Evolutionary conservation across 2,329 filamentous ascomycete genomes (phyloP).

Genomic region (Fragosphaeria purpurea): DNA sequence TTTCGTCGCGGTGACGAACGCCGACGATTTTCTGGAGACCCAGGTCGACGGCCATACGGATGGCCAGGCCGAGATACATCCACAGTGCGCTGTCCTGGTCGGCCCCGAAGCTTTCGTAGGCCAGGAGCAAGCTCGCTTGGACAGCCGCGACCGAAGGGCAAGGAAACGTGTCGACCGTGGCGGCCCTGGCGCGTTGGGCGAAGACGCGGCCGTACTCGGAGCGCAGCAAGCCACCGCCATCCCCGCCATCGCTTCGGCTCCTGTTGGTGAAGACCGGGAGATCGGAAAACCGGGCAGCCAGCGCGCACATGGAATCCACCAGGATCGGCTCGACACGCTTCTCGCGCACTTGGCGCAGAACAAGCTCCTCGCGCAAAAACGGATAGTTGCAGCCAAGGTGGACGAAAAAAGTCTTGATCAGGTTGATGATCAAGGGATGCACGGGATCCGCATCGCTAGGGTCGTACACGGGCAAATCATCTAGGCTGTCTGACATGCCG

Average conservation of each 20-base stretch:
- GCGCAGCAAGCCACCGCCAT: constrained; percentile 17
- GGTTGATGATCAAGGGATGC: constrained; percentile 62
- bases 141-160: constrained; percentile 76
- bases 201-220: constrained; percentile 69
- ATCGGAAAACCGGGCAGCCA: constrained; percentile 72
- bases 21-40: constrained; percentile 76
- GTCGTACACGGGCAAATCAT: constrained; percentile 66
- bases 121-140: constrained; percentile 72
- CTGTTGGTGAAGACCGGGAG: constrained; percentile 41
- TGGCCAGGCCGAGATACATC: constrained; percentile 87
- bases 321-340: constrained; percentile 76
- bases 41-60: constrained; percentile 55
- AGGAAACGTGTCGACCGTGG: constrained; percentile 71
- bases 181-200: constrained; percentile 72
- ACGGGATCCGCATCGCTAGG: constrained; percentile 59
- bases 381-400: constrained; percentile 81
- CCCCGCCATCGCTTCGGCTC: constrained; percentile 27
- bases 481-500: constrained; percentile 31
- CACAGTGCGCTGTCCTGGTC: constrained; percentile 82
- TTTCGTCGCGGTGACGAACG: constrained; percentile 49
- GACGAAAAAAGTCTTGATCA: constrained; percentile 71
- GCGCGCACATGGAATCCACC: constrained; percentile 74
- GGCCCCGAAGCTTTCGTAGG: constrained; percentile 81
- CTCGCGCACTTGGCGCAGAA: constrained; percentile 65
- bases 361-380: constrained; percentile 64